Percentiles rank a stretch among this genome's conserved stretches.
phyloP scores from a whole-genome alignment of 179 eudicot species.

The Beta lomatogona region DNA sequence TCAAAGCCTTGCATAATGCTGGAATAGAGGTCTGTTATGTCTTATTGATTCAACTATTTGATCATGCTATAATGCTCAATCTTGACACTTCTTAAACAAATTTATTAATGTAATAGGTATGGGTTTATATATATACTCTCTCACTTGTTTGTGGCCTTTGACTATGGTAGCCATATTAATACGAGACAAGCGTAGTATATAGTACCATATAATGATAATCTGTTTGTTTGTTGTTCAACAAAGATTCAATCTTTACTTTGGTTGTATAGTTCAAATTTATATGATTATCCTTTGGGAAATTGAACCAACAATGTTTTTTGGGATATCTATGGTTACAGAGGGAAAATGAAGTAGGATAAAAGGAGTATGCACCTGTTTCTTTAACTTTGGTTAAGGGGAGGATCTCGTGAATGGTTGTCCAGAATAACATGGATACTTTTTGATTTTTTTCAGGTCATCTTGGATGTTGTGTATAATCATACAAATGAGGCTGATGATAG shows the following conservation, averaged over 20 bases:
- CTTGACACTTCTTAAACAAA: background rate
- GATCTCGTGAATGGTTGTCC: background rate
- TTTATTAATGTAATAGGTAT: slow-evolving; percentile 3
- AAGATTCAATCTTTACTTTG: background rate
- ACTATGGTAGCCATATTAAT: background rate
- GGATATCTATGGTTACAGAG: background rate
- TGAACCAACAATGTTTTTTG: background rate
- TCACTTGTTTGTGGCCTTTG: background rate
- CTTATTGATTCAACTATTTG: slow-evolving; percentile 3
- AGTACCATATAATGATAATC: background rate
- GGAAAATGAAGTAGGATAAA: background rate
- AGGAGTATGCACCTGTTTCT: background rate
- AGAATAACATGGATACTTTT: slow-evolving; percentile 9
- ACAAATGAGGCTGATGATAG: slow-evolving; percentile 98
- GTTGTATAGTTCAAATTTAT: background rate
- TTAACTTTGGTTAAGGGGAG: background rate
- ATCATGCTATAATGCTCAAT: slow-evolving; percentile 14
- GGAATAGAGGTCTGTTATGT: slow-evolving; percentile 83
- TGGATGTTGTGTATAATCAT: slow-evolving; percentile 99
- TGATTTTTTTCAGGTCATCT: slow-evolving; percentile 69
- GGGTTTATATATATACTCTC: slow-evolving; percentile 1
- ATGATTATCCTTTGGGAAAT: background rate
- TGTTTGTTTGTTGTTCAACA: background rate
- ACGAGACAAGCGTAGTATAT: no score
- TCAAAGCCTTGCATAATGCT: slow-evolving; percentile 89